phyloP scores from a whole-genome alignment of 2,329 filamentous ascomycete species.

The Colletotrichum cordylinicola region DNA sequence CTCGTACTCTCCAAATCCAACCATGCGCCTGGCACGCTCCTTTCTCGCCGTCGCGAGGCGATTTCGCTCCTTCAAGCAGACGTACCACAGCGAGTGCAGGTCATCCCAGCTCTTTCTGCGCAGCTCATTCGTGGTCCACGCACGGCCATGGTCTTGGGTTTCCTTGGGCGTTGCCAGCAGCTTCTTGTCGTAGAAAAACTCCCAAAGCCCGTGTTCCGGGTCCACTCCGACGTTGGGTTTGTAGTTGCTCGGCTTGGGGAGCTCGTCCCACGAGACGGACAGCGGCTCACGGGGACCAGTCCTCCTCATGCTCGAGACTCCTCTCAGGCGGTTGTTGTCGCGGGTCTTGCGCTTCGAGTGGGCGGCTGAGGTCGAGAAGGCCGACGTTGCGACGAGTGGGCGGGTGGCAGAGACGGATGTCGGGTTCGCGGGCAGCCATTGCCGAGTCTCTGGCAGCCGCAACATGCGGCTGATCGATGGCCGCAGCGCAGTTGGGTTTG shows the following conservation, averaged over 20 bases:
- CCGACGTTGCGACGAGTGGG: constrained; percentile 22
- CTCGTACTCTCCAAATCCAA: constrained; percentile 78
- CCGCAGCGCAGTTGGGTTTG: constrained; percentile 31
- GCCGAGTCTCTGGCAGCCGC: constrained; percentile 17
- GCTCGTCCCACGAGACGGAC: constrained; percentile 72
- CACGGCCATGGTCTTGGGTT: constrained; percentile 74
- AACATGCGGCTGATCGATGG: constrained; percentile 34
- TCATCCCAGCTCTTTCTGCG: constrained; percentile 93
- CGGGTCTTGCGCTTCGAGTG: constrained; percentile 59
- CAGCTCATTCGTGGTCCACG: constrained; percentile 87
- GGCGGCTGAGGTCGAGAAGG: constrained; percentile 62
- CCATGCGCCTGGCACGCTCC: constrained; percentile 71
- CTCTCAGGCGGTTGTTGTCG: constrained; percentile 82
- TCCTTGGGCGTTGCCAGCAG: constrained; percentile 76
- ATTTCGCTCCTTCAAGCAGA: constrained; percentile 90
- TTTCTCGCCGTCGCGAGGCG: constrained; percentile 78
- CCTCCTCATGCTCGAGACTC: constrained; percentile 80
- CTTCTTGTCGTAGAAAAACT: constrained; percentile 80
- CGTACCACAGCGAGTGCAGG: constrained; percentile 91
- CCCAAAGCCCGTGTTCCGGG: constrained; percentile 86
- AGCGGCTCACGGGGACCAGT: constrained; percentile 79
- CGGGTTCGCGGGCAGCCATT: not conserved
- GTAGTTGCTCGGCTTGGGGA: constrained; percentile 75
- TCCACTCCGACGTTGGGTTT: constrained; percentile 66
- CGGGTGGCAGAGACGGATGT: not conserved